These are phyloP conservation scores for Clavariopsis aquatica DNA, from an alignment of 495 filamentous ascomycete genomes.

Conservation along the genomic window DNA sequence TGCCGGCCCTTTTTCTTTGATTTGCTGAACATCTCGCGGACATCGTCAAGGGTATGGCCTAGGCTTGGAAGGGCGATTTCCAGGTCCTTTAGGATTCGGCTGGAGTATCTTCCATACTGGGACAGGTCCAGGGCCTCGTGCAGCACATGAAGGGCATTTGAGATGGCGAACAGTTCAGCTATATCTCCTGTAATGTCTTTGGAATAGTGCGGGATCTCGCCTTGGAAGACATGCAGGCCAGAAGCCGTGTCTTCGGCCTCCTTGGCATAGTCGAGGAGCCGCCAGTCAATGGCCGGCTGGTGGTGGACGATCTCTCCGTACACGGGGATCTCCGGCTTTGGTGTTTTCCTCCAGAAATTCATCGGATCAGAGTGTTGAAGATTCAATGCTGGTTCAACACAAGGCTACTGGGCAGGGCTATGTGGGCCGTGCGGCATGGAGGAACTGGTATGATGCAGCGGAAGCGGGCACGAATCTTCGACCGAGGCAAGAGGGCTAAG, in stretches of 20 bases:
- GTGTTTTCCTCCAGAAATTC: neutral
- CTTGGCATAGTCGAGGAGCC: conserved; percentile 53
- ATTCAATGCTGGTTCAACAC: neutral
- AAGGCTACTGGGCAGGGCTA: neutral
- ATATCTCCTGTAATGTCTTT: conserved; percentile 59
- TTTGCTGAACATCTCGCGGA: conserved; percentile 53
- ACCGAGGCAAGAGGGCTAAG: conserved; percentile 9
- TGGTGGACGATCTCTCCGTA: neutral
- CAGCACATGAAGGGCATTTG: conserved; percentile 52
- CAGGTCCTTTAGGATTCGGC: conserved; percentile 49
- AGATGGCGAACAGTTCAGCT: conserved; percentile 57
- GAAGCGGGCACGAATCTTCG: conserved; percentile 24
- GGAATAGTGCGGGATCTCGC: conserved; percentile 54
- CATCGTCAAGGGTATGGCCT: conserved; percentile 56
- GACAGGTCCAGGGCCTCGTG: conserved; percentile 45
- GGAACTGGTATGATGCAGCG: neutral
- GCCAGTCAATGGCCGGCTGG: conserved; percentile 46
- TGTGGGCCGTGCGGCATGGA: neutral
- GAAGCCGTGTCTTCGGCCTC: conserved; percentile 57
- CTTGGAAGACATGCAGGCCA: conserved; percentile 54
- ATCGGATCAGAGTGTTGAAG: neutral
- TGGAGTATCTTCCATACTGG: conserved; percentile 44
- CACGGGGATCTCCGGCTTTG: neutral
- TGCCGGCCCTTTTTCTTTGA: conserved; percentile 40
- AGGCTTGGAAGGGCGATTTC: conserved; percentile 52